These are phyloP conservation scores for Setaria italica DNA, from an alignment of 202 grass and related monocot genomes.

Conservation along the genomic window DNA sequence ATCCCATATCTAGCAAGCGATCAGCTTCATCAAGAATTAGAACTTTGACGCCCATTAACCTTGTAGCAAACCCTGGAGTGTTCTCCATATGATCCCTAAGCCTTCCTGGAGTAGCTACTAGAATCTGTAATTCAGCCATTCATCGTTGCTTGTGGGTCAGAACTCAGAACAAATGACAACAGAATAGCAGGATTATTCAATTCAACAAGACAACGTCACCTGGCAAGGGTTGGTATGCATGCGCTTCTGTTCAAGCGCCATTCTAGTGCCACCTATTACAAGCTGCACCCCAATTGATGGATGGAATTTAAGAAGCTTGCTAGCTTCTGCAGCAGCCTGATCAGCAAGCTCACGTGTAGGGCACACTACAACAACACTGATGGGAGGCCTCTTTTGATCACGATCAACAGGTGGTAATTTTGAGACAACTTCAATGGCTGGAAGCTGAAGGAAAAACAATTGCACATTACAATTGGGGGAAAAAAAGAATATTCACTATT, in stretches of 20 bases:
- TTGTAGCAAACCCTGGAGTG: conserved; percentile 92
- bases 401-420: conserved; percentile 71
- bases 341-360: conserved; percentile 94
- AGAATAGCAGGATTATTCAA: conserved; percentile 21
- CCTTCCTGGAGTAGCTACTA: conserved; percentile 95
- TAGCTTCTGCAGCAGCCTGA: conserved; percentile 84
- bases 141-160: conserved; percentile 26
- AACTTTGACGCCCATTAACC: conserved; percentile 87
- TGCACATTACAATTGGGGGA: not conserved
- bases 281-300: conserved; percentile 88
- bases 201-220: conserved; percentile 57
- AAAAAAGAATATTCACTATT: conserved; percentile 16
- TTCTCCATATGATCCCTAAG: conserved; percentile 98
- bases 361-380: conserved; percentile 88
- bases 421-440: conserved; percentile 78
- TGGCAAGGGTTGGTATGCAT: conserved; percentile 93
- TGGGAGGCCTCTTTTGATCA: conserved; percentile 78
- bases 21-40: conserved; percentile 98
- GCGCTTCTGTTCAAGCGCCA: conserved; percentile 87
- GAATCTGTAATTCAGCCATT: conserved; percentile 60
- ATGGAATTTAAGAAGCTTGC: conserved; percentile 89
- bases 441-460: conserved; percentile 65
- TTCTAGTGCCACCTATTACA: conserved; percentile 92
- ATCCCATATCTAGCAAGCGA: conserved; percentile 98
- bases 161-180: conserved; percentile 11